These are phyloP conservation scores for Vitis hybrid DNA, from an alignment of 177 flowering plant species.

Conservation along the genomic window DNA sequence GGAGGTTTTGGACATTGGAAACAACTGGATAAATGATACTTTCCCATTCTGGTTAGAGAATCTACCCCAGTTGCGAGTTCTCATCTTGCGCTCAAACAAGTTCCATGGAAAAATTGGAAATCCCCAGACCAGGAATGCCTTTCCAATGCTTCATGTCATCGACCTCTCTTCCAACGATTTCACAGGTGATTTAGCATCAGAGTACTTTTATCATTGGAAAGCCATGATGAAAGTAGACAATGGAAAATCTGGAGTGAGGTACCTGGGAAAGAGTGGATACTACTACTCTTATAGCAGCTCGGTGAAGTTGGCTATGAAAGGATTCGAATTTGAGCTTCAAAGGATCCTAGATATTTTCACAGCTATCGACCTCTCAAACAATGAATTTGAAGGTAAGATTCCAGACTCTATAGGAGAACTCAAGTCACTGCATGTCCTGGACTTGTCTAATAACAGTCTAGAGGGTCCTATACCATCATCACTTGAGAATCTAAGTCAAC, in stretches of 20 bases:
- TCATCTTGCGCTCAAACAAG: no score
- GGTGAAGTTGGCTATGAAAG: background rate
- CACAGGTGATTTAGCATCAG: background rate
- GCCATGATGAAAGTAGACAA: background rate
- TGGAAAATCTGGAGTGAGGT: background rate
- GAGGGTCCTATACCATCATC: background rate
- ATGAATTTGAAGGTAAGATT: background rate
- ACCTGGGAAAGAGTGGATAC: background rate
- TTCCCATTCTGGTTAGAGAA: no score
- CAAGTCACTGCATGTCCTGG: background rate
- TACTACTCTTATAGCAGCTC: background rate
- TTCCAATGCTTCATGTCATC: background rate
- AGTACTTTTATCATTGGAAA: background rate
- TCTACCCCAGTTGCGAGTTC: no score
- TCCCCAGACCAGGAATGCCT: background rate
- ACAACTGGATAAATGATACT: no score
- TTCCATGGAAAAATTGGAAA: background rate
- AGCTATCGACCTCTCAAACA: constrained; percentile 1
- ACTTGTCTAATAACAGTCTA: background rate
- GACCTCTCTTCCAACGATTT: background rate
- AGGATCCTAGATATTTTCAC: background rate
- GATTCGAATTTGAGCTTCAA: background rate
- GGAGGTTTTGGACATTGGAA: no score
- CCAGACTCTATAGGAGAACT: background rate
- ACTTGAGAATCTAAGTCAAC: background rate